Evolutionary conservation across 495 filamentous ascomycete genomes (phyloP), one percentile per base, ranked within the genome.

Genomic region (Tricharina praecox): DNA sequence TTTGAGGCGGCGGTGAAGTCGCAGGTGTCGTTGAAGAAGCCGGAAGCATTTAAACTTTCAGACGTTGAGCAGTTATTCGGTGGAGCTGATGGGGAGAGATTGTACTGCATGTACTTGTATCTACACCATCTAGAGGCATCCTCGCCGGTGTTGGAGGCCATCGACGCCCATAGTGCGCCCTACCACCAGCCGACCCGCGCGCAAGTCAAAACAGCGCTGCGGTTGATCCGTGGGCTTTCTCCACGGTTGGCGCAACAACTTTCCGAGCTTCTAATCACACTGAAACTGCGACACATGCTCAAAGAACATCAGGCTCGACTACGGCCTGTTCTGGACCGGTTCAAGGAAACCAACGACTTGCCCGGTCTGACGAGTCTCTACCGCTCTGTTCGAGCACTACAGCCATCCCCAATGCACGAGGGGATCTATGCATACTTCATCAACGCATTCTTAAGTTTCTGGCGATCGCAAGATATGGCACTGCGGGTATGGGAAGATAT

Each of bases 401-500:
- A 32, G 10, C 28, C 30, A 4, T 23, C 2, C 8, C 38, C 50
- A 8, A 26, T 48, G 10, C 19, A 32, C 5, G 35, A 54, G 8
- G 10, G 36, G 8, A 16, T 51, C n/a, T 60, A 53, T 20, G 49
- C 28, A 25, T 28, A 24, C 32, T 56, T 60, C 28, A 48, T 60
- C 26, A 25, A 18, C 26, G 39, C 57, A n/a, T 56, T 60, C 23
- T 24, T 59, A 11, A 3, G 5, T 1, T 24, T 53, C 18, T n/a
- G 21, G 5, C 8, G 34, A 19, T 30, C 24, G 11, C 45, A 51
- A 23, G 11, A 45, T 15, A 44, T 46, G 0, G 57, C 53, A 3
- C 40, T 53, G 21, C 15, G 18, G 3, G 34, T 43, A 24, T 60
- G 57, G 57, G 49, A 53, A 13, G 57, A 60, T 45, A 60, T 60